Conservation (phyloP, 768 basidiomycete species). For the Termitomyces heimii region DNA sequence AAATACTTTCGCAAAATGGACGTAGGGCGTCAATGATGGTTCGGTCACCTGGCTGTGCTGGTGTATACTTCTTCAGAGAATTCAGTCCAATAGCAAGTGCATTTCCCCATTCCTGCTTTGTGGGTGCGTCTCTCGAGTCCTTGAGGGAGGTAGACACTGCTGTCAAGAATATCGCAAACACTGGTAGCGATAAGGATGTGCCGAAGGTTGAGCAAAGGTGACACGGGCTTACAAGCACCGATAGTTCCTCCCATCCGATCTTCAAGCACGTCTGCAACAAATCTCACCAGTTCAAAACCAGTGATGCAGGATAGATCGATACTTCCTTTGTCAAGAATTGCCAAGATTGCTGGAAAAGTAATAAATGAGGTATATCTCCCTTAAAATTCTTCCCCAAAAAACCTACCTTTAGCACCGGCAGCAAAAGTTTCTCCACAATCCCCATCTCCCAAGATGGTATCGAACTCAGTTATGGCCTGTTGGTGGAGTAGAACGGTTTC, state of each 20-base stretch:
- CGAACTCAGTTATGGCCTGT: conserved; percentile 49
- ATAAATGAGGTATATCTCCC: background rate
- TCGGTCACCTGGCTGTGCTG: conserved; percentile 48
- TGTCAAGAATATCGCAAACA: conserved; percentile 40
- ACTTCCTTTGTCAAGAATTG: conserved; percentile 5
- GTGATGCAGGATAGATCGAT: conserved; percentile 13
- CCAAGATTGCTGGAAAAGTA: background rate
- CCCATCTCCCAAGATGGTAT: conserved; percentile 58
- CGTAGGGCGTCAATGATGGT: conserved; percentile 50
- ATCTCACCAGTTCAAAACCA: conserved; percentile 18
- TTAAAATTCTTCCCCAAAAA: too few species aligned
- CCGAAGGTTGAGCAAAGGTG: background rate
- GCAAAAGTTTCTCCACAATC: conserved; percentile 58
- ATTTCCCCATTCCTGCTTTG: conserved; percentile 3
- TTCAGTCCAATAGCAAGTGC: conserved; percentile 21
- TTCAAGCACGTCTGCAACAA: conserved; percentile 38
- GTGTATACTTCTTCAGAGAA: conserved; percentile 35
- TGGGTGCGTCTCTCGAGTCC: background rate
- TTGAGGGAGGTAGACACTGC: conserved; percentile 24
- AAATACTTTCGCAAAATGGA: conserved; percentile 36
- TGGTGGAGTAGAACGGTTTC: conserved; percentile 37
- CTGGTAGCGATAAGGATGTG: conserved; percentile 14
- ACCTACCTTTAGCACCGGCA: conserved; percentile 34
- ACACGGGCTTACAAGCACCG: conserved; percentile 34
- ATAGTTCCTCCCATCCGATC: conserved; percentile 52